Percentiles rank a stretch among this genome's conserved stretches.
Evolutionary conservation across 75 land plant genomes (phyloP).

Genomic region (Sequoia sempervirens): DNA sequence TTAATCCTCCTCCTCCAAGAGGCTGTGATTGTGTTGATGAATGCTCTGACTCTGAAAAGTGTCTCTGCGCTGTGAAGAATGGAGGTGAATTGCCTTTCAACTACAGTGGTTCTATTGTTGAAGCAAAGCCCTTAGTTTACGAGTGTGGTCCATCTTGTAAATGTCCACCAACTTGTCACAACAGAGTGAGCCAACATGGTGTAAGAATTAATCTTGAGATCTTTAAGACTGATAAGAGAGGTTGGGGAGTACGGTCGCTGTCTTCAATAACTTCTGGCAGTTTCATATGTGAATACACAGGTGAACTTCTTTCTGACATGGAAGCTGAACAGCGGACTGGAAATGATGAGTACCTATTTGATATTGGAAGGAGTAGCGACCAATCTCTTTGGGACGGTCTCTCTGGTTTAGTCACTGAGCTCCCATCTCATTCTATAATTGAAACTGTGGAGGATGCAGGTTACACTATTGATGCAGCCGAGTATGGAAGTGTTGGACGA

Average conservation of each 20-base stretch:
- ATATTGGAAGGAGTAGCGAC: conserved; percentile 50
- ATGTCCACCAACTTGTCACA: conserved; percentile 70
- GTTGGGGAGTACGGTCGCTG: conserved; percentile 84
- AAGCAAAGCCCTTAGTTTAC: conserved; percentile 68
- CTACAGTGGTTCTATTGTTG: conserved; percentile 63
- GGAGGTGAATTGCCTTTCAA: conserved; percentile 79
- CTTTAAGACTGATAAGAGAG: conserved; percentile 76
- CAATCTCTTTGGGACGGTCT: conserved; percentile 39
- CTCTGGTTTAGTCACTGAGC: conserved; percentile 16
- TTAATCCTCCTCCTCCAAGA: conserved; percentile 31
- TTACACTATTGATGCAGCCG: conserved; percentile 56
- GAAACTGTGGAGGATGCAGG: conserved; percentile 26
- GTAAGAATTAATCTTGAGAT: conserved; percentile 61
- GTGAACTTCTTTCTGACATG: conserved; percentile 60
- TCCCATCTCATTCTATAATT: conserved; percentile 4
- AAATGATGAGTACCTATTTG: conserved; percentile 80
- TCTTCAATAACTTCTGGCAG: conserved; percentile 72
- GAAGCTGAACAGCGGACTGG: conserved; percentile 60
- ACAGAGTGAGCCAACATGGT: conserved; percentile 80
- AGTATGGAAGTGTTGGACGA: conserved; percentile 52
- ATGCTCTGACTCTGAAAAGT: conserved; percentile 50
- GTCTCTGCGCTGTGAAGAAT: conserved; percentile 67
- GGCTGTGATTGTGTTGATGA: conserved; percentile 57
- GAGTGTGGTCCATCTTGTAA: conserved; percentile 87
- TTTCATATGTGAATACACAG: conserved; percentile 84